Base-by-base conservation (phyloP, 2,329 filamentous ascomycete species). In the Coniochaeta prunicola region DNA sequence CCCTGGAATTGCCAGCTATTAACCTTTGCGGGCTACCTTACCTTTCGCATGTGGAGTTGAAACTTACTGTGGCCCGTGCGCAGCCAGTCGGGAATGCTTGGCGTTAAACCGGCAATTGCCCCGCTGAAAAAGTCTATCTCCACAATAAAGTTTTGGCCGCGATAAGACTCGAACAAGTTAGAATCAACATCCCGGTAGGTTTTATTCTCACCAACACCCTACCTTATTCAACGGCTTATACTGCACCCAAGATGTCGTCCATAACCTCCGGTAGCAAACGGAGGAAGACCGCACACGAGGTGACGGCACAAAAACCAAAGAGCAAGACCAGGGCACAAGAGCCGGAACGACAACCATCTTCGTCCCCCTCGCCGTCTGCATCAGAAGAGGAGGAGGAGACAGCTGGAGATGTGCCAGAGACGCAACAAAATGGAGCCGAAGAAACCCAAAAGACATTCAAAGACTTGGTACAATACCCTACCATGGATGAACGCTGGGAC, bases 361-460 rank as follows among this genome's bases (percentile, higher is more conserved):
- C 48, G 28, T 36, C 53, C 10, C 53, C 53, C 15, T 55, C 53
- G 15, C 53, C 30, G 19, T 55, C 53, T 17, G 53, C 19, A 13
- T 55, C 53, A 3, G 53, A 55, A 13, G 28, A 33, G 4, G 53
- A 55, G 3, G 17, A 33, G n/a, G n/a, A 55, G 30, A 21, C 8
- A 34, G 53, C 53, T 5, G 53, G 36, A 13, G 30, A 55, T 17
- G 30, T 36, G 30, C 30, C 17, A 36, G 53, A 26, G 12, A 31
- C 24, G 2, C 6, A 50, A 17, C 5, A 50, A 50, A 28, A 55
- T 34, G 53, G 30, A 21, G 30, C 28, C 15, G 30, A 55, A n/a
- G 53, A 34, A 34, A 19, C 34, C 19, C 21, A 56, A 56, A 88
- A 87, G 74, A 85, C 84, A 0, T 91, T 91, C 67, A 84, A 82